Base-by-base conservation (phyloP, 352 stramenopile species). In the Phytophthora chlamydospora region DNA sequence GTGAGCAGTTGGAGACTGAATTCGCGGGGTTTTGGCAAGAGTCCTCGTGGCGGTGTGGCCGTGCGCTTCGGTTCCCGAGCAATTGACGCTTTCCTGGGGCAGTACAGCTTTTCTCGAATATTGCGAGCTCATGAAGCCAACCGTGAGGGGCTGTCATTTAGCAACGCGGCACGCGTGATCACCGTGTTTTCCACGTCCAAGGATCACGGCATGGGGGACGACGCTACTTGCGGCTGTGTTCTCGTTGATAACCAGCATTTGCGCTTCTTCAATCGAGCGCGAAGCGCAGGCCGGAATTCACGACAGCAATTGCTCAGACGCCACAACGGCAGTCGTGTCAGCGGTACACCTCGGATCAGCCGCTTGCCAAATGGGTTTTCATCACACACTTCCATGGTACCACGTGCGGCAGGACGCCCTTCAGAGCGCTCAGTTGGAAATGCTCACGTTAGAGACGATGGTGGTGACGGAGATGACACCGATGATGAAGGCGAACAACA, bases 101-200 rank as follows among this genome's bases (percentile, higher is more conserved):
- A 43, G 16, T 83, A 93, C 55, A 48, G 67, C 2, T 73, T 94
- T 9, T 71, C 83, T 40, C 72, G 75, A 27, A 83, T 96, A 9
- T 45, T 96, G 12, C 73, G 88, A 29, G 88, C 88, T 1, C 88
- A 96, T 45, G 86, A 94, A 44, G 76, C 89, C 14, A 60, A 61
- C 16, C 41, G 97, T 53, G 96, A 99, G 55, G 97, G 97, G 16
- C 50, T 92, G 3, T 62, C 42, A 0, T 64, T 92, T 12, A 68
- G 73, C 35, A 89, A 89, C 27, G 63, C 66, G 7, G 79, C 81
- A 12, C 71, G 76, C 2, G 73, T 90, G 48, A 55, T 91, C 41
- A 92, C 83, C 16, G 66, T 92, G 21, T 92, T 92, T 41, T 90
- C 78, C 4, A 91, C 81, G 1, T 90, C 80, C 10, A 89, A 88